phyloP scores from a whole-genome alignment of 176 grass and related monocot genomes.

The Secale cereale region DNA sequence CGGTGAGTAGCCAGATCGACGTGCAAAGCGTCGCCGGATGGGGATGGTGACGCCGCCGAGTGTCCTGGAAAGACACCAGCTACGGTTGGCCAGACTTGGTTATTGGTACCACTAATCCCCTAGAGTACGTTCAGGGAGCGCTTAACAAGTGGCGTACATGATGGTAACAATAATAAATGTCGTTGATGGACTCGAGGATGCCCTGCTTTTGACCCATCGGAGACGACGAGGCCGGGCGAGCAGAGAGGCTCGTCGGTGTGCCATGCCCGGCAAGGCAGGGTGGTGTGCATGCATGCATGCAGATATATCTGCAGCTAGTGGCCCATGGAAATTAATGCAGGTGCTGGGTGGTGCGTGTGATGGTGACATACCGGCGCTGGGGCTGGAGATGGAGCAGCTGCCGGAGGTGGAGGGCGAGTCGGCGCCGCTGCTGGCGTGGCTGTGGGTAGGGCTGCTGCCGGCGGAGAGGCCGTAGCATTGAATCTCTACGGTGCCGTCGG shows the following conservation, averaged over 20 bases:
- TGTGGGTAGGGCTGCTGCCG: conserved; percentile 38
- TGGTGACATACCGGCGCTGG: conserved; percentile 26
- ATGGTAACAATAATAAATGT: neutral
- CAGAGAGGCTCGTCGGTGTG: neutral
- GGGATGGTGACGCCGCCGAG: neutral
- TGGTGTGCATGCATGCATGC: neutral
- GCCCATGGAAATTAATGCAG: neutral
- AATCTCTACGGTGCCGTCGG: conserved; percentile 52
- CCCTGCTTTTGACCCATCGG: conserved; percentile 14
- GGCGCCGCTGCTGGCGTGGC: neutral
- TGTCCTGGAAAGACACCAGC: neutral
- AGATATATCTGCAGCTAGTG: neutral
- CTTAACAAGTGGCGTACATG: neutral
- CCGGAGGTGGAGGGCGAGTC: neutral
- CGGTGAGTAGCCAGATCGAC: neutral
- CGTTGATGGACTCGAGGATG: neutral
- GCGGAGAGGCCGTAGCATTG: conserved; percentile 46
- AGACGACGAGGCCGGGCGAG: neutral
- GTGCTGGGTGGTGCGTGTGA: neutral
- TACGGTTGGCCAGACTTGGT: neutral
- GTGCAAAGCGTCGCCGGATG: neutral
- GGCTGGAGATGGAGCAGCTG: conserved; percentile 25
- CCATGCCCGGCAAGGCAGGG: conserved; percentile 23
- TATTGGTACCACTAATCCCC: neutral
- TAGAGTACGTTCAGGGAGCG: neutral